These are phyloP conservation scores for Cercospora sp. DNA, from an alignment of 2,329 filamentous ascomycete genomes.

Conservation along the genomic window DNA sequence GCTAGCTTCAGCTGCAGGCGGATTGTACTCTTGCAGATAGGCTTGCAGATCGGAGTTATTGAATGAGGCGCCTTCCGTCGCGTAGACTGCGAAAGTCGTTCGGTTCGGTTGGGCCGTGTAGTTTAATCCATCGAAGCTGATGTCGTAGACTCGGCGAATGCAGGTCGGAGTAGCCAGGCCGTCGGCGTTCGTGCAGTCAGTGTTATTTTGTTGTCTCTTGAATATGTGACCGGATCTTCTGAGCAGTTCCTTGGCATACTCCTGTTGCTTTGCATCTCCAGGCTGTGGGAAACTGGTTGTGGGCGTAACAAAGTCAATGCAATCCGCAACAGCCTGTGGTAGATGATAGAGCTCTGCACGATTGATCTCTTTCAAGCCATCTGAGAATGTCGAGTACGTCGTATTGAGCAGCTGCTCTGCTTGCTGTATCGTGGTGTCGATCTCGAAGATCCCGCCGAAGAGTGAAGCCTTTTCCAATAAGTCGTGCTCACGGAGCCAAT, in stretches of 20 bases:
- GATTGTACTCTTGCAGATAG: constrained; percentile 29
- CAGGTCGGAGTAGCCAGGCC: constrained; percentile 28
- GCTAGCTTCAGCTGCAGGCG: constrained; percentile 25
- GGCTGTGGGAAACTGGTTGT: constrained; percentile 27
- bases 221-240: not conserved
- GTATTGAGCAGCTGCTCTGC: constrained; percentile 30
- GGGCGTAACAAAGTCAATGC: constrained; percentile 29
- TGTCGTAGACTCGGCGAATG: constrained; percentile 29
- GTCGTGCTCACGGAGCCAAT: constrained; percentile 24
- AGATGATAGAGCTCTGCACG: constrained; percentile 26
- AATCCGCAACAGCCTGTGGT: constrained; percentile 20
- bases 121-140: constrained; percentile 21
- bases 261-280: not conserved
- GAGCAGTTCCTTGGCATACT: not conserved
- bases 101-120: constrained; percentile 29
- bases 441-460: constrained; percentile 25
- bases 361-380: constrained; percentile 21
- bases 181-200: constrained; percentile 18
- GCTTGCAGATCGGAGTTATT: constrained; percentile 24
- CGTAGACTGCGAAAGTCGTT: constrained; percentile 32
- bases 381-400: constrained; percentile 26
- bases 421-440: constrained; percentile 24
- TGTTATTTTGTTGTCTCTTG: not conserved
- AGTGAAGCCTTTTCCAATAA: constrained; percentile 11
- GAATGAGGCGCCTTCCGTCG: constrained; percentile 31